Percentiles rank a stretch among this genome's conserved stretches.
Conservation (phyloP, 306 rosid species). For the Sesbania bispinosa region DNA sequence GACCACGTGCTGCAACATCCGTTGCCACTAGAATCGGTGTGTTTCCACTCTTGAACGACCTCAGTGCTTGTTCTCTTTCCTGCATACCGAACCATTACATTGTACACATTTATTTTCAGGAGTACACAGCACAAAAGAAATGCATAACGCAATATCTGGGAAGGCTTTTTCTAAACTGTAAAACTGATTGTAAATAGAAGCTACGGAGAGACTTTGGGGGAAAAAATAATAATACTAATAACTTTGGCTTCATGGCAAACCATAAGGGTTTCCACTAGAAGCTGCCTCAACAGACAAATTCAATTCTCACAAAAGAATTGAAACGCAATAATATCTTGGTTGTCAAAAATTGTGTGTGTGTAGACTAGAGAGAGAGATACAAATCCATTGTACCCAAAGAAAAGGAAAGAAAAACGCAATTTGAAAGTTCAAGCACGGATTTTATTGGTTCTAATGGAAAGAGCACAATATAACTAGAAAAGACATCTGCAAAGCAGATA, state of each 20-base stretch:
- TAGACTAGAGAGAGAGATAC: no score
- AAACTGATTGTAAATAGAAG: neutral
- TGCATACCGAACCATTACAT: slow-evolving; percentile 30
- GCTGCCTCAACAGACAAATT: neutral
- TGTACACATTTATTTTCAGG: neutral
- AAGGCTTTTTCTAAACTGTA: neutral
- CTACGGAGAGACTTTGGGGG: neutral
- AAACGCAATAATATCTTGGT: neutral
- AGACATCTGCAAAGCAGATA: neutral
- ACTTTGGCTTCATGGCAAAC: neutral
- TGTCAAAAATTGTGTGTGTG: neutral
- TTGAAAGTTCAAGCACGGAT: neutral
- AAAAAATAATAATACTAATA: no score
- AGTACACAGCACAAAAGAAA: neutral
- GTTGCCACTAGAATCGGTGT: slow-evolving; percentile 87
- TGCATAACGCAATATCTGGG: neutral
- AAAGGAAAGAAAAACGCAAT: neutral
- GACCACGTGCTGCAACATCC: slow-evolving; percentile 89
- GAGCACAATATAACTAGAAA: no score
- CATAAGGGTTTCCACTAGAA: slow-evolving; percentile 15
- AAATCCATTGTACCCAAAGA: neutral
- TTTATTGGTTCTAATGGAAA: no score
- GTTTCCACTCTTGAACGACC: slow-evolving; percentile 69
- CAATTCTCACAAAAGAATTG: neutral
- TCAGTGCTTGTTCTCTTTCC: slow-evolving; percentile 80